Conservation (phyloP, 2,329 filamentous ascomycete genomes). For the Elsinoe necatrix region DNA sequence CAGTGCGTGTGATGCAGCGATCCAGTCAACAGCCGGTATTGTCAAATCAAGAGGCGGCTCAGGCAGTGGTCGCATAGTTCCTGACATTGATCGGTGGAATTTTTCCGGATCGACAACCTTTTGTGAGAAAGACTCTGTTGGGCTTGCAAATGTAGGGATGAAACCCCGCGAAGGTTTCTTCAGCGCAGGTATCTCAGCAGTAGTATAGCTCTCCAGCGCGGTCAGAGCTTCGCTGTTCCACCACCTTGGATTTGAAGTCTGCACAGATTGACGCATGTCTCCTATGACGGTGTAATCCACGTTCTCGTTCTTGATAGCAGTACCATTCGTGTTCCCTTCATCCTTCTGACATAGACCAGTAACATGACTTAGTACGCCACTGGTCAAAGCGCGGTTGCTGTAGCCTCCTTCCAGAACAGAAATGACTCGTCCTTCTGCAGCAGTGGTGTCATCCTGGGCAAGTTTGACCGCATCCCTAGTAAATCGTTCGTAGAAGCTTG, state of each 20-base stretch:
- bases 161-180: slow-evolving; percentile 50
- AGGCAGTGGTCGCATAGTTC: slow-evolving; percentile 37
- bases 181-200: slow-evolving; percentile 42
- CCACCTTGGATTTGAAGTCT: slow-evolving; percentile 30
- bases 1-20: slow-evolving; percentile 71
- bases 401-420: slow-evolving; percentile 96
- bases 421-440: slow-evolving; percentile 75
- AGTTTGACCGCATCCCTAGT: slow-evolving; percentile 76
- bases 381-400: slow-evolving; percentile 80
- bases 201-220: slow-evolving; percentile 56
- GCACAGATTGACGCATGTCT: slow-evolving; percentile 31
- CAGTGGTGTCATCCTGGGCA: slow-evolving; percentile 67
- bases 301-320: slow-evolving; percentile 26
- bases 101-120: slow-evolving; percentile 64
- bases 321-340: neutral
- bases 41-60: slow-evolving; percentile 32
- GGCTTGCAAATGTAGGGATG: slow-evolving; percentile 69
- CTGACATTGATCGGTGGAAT: slow-evolving; percentile 55
- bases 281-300: slow-evolving; percentile 24
- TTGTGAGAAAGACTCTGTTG: slow-evolving; percentile 78
- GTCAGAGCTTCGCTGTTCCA: slow-evolving; percentile 51
- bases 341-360: slow-evolving; percentile 63
- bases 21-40: slow-evolving; percentile 77
- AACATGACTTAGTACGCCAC: slow-evolving; percentile 82
- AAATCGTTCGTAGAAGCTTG: slow-evolving; percentile 88